Evolutionary conservation across 2,329 filamentous ascomycete genomes (phyloP).

Genomic region (Hansfordia pulvinata): DNA sequence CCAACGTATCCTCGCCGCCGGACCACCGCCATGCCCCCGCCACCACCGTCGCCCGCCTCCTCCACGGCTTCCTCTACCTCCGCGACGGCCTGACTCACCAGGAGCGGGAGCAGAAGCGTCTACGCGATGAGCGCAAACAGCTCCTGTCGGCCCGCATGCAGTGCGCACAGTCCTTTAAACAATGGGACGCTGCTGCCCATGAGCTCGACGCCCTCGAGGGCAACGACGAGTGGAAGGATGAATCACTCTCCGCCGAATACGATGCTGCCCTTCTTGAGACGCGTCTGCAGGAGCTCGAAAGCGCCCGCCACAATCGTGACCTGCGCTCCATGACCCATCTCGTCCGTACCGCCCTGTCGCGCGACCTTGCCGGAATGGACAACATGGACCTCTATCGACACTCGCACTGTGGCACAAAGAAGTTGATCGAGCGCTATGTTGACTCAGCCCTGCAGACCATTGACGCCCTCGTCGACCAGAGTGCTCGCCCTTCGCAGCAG

Average conservation of each 20-base stretch:
- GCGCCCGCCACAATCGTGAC: conserved; percentile 59
- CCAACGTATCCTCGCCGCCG: neutral
- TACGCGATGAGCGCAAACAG: conserved; percentile 44
- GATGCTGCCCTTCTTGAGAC: conserved; percentile 54
- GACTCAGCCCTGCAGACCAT: conserved; percentile 66
- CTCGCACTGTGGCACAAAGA: conserved; percentile 75
- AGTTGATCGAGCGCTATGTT: conserved; percentile 77
- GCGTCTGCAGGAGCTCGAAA: conserved; percentile 60
- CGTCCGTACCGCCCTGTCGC: conserved; percentile 65
- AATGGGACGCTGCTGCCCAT: conserved; percentile 64
- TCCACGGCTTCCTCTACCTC: conserved; percentile 28
- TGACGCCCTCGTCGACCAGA: conserved; percentile 51
- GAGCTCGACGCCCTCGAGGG: conserved; percentile 70
- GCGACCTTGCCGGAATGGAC: conserved; percentile 77
- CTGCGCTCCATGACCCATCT: conserved; percentile 66
- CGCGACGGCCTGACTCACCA: conserved; percentile 38
- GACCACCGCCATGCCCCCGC: too few relatives aligned
- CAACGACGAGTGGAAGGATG: conserved; percentile 69
- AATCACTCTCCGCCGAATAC: conserved; percentile 51
- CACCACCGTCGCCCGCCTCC: conserved; percentile 23
- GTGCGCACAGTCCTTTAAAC: conserved; percentile 50
- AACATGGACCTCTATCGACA: conserved; percentile 72
- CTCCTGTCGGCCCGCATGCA: conserved; percentile 51
- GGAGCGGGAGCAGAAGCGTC: conserved; percentile 30
- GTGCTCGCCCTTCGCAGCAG: conserved; percentile 21